phyloP scores from a whole-genome alignment of 2,329 filamentous ascomycete species.

The Talaromyces sp. region DNA sequence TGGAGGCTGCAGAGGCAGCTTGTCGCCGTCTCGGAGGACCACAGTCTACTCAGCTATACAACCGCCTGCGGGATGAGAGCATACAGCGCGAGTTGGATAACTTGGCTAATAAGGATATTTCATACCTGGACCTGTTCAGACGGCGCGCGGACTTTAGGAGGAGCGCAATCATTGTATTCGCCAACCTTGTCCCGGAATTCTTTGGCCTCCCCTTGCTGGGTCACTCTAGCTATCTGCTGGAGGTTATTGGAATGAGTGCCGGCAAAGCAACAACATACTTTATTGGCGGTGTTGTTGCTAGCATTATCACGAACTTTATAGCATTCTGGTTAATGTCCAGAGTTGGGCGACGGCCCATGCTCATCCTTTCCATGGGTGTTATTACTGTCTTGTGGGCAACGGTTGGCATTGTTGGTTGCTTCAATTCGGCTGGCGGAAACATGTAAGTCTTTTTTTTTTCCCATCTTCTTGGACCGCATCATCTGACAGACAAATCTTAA shows the following conservation, averaged over 20 bases:
- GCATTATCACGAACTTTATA: constrained; percentile 40
- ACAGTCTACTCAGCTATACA: background rate
- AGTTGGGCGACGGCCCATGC: constrained; percentile 36
- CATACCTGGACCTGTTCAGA: background rate
- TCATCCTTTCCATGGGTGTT: constrained; percentile 13
- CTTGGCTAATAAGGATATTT: background rate
- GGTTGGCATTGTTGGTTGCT: background rate
- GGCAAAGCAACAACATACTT: constrained; percentile 37
- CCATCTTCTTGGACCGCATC: background rate
- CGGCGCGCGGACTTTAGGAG: constrained; percentile 20
- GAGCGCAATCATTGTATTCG: constrained; percentile 31
- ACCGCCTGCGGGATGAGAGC: background rate
- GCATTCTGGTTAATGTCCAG: constrained; percentile 42
- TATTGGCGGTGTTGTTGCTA: constrained; percentile 42
- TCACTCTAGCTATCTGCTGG: constrained; percentile 38
- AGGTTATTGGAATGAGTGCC: constrained; percentile 27
- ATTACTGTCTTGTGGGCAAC: background rate
- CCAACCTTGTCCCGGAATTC: constrained; percentile 39
- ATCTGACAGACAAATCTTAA: background rate
- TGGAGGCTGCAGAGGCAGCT: constrained; percentile 7
- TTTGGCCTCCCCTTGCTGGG: constrained; percentile 44
- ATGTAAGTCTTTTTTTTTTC: background rate
- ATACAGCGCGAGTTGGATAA: background rate
- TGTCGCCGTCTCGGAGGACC: constrained; percentile 9
- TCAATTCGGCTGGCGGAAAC: background rate